Evolutionary conservation across 352 stramenopile species (phyloP).

Genomic region (Pythium rishiriense): DNA sequence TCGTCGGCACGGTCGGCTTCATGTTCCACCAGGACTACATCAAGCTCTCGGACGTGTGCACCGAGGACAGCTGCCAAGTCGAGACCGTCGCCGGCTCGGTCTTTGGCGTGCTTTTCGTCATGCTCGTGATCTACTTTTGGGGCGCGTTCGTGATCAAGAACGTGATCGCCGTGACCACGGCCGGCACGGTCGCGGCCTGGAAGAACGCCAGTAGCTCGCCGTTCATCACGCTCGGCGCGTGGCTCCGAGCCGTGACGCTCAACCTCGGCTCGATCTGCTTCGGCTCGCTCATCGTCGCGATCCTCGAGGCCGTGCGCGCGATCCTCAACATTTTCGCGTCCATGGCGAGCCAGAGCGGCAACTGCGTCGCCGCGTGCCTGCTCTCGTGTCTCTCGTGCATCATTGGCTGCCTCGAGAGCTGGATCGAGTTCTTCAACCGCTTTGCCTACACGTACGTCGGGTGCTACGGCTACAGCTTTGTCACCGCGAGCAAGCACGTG

Average conservation of each 20-base stretch:
- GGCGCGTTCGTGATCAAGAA: slow-evolving; percentile 85
- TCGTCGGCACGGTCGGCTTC: slow-evolving; percentile 77
- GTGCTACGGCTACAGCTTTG: slow-evolving; percentile 85
- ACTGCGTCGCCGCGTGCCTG: slow-evolving; percentile 73
- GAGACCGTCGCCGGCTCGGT: slow-evolving; percentile 46
- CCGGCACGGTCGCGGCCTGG: slow-evolving; percentile 91
- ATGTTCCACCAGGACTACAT: slow-evolving; percentile 80
- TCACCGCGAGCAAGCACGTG: slow-evolving; percentile 72
- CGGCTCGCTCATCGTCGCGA: slow-evolving; percentile 89
- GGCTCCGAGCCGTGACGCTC: slow-evolving; percentile 79
- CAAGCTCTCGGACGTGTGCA: slow-evolving; percentile 53
- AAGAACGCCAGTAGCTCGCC: slow-evolving; percentile 69
- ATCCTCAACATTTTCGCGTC: slow-evolving; percentile 69
- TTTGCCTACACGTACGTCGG: slow-evolving; percentile 89
- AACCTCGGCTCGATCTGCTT: slow-evolving; percentile 94
- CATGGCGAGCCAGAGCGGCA: slow-evolving; percentile 60
- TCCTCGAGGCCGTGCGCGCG: slow-evolving; percentile 80
- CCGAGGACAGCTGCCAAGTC: slow-evolving; percentile 46
- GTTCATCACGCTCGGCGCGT: slow-evolving; percentile 79
- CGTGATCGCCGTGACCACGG: slow-evolving; percentile 87
- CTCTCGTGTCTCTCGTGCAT: slow-evolving; percentile 72
- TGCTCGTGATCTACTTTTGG: slow-evolving; percentile 95
- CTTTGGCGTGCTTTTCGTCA: slow-evolving; percentile 77
- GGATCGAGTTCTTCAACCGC: slow-evolving; percentile 90
- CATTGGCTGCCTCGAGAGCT: slow-evolving; percentile 77